Evolutionary conservation across 2,329 filamentous ascomycete species (phyloP), one percentile per base, ranked within the genome.

Genomic region (Scytalidium sp.): DNA sequence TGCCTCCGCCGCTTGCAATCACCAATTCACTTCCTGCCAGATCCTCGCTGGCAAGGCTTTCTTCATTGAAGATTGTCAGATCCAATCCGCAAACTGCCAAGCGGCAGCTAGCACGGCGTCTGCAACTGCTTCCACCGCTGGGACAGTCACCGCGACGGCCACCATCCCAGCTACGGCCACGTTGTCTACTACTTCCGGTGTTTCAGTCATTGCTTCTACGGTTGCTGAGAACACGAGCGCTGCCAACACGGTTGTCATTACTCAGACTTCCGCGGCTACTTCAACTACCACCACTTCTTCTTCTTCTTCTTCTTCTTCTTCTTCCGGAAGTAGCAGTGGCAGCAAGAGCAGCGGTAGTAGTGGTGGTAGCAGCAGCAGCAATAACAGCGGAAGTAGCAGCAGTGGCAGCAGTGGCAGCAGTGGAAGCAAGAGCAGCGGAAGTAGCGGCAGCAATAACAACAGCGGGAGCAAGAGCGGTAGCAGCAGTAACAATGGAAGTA

Each of bases 21-120:
- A 54, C 17, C 59, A 61, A 50, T 59, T 47, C 39, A 54, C 44
- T 1, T 46, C 51, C 8, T 61, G 59, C 45, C 43, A 51, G n/a
- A 23, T 41, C n/a, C 51, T 61, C 46, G 45, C 50, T 20, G 59
- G 55, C 2, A 46, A 51, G 3, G 56, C 52, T 0, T 60, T 60
- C 43, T 51, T 49, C 4, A 29, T 56, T 23, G 50, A 53, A 17
- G 52, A 59, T 36, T 59, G 58, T 32, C 29, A 46, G 11, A 47
- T 27, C 13, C 59, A 61, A 36, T 53, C 51, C 32, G 47, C 51
- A 19, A 42, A 49, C 19, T 60, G 58, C 40, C 43, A 32, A 8
- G 41, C 45, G 13, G 60, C 50, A 9, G 60, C 57, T 10, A 46
- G 41, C 6, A 53, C 43, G 3, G 48, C 50, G 19, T 47, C 21